Percentiles rank a stretch among this genome's conserved stretches.
These are phyloP conservation scores for Bipolaris oryzae DNA, from an alignment of 2,329 filamentous ascomycete species.

Conservation along the genomic window DNA sequence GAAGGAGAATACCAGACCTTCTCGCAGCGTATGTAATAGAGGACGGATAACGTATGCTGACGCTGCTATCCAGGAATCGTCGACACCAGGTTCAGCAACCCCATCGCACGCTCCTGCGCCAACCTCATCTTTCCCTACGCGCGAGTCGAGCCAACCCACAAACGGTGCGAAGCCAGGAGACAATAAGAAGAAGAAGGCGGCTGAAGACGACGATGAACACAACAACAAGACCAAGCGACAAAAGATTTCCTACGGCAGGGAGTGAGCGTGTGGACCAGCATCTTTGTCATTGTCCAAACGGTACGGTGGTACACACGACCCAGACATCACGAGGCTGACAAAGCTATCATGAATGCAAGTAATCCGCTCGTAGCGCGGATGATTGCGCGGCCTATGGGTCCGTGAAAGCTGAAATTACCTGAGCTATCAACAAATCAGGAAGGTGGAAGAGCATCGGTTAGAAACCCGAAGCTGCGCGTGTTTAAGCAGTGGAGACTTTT, in stretches of 20 bases:
- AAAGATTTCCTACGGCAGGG: slow-evolving; percentile 58
- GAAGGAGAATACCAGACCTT: not conserved
- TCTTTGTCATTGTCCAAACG: slow-evolving; percentile 1
- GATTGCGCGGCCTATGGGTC: slow-evolving; percentile 38
- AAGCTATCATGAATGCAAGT: slow-evolving; percentile 9
- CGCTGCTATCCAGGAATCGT: slow-evolving; percentile 43
- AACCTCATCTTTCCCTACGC: slow-evolving; percentile 53
- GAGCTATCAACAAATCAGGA: slow-evolving; percentile 24
- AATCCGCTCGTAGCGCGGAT: slow-evolving; percentile 11
- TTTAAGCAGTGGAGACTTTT: slow-evolving; percentile 7
- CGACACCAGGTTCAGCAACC: slow-evolving; percentile 46
- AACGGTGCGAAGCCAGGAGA: slow-evolving; percentile 45
- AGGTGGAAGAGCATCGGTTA: slow-evolving; percentile 20
- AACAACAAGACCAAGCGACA: slow-evolving; percentile 55
- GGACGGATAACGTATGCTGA: slow-evolving; percentile 17
- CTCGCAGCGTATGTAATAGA: not conserved
- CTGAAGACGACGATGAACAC: slow-evolving; percentile 54
- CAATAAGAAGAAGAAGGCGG: slow-evolving; percentile 55
- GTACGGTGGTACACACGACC: slow-evolving; percentile 2
- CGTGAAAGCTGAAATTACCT: slow-evolving; percentile 20
- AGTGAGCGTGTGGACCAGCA: slow-evolving; percentile 37
- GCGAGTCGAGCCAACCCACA: slow-evolving; percentile 54
- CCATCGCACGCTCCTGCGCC: slow-evolving; percentile 57
- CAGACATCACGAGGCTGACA: slow-evolving; percentile 11
- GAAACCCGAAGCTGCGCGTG: slow-evolving; percentile 9